Evolutionary conservation across 2,329 filamentous ascomycete species (phyloP), one percentile per base, ranked within the genome.

Genomic region (Alternaria panax): DNA sequence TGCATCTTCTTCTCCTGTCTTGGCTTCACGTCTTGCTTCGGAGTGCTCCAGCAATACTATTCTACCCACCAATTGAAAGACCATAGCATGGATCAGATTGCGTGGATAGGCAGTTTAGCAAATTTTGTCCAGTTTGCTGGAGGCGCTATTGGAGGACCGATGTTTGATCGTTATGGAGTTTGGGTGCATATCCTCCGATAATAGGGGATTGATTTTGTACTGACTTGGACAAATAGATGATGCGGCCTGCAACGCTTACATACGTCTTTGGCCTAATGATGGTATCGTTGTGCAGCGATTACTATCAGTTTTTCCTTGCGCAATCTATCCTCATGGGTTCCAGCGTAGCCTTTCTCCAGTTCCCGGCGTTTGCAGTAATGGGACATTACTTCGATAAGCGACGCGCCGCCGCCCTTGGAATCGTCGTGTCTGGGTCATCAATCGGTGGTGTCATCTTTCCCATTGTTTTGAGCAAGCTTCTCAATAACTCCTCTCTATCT

Each of bases 251-350:
- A n/a, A 81, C 59, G 78, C 83, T 30, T 67, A 80, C 60, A 9
- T 81, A 86, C 43, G 80, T 88, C 7, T 83, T 87, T 54, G 82
- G 84, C 1, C 65, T 88, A 2, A 86, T 88, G 83, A 86, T 87
- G 84, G 79, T 83, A 0, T 83, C 80, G 3, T 69, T 88, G 62
- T 86, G 77, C 28, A 81, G 76, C 4, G 55, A 82, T 46, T 84
- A 83, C 68, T 84, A 82, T 58, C 82, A 84, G 47, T 78, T 84
- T 63, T 66, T 85, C 41, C 81, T 86, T 7, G 72, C 82, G 0
- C 84, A 86, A 61, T 80, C 79, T 7, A 76, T 85, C 9, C 82
- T 80, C 70, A 81, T 79, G 43, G 77, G 81, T 11, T 74, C 84
- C 22, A 83, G 83, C 79, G 80, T 81, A 20, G 78, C 77, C 27